phyloP scores from a whole-genome alignment of 495 filamentous ascomycete genomes.

The Pyronema omphalodes region DNA sequence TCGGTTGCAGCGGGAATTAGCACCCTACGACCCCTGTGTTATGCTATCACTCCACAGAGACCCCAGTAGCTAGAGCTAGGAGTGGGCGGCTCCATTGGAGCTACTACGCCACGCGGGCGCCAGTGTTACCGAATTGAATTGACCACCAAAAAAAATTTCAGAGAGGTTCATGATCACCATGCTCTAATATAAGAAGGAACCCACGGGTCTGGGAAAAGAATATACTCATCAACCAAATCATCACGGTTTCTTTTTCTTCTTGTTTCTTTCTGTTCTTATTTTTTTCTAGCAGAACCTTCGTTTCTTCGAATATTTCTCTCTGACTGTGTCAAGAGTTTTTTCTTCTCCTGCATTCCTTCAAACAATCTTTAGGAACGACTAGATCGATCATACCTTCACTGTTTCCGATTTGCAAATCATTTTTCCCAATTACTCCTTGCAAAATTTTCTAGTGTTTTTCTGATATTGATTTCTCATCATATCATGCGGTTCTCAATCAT shows the following conservation, averaged over 20 bases:
- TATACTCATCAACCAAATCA: too few species aligned
- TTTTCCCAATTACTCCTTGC: background rate
- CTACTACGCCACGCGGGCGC: too few species aligned
- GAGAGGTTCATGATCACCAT: too few species aligned
- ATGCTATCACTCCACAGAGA: too few species aligned
- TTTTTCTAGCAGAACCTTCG: background rate
- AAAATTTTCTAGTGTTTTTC: background rate
- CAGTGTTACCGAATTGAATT: too few species aligned
- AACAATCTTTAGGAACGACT: slow-evolving; percentile 1
- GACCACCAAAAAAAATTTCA: too few species aligned
- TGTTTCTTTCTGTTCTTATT: background rate
- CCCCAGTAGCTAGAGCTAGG: too few species aligned
- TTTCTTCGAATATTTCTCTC: background rate
- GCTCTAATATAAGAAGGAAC: too few species aligned
- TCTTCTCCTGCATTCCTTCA: background rate
- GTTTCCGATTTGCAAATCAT: background rate
- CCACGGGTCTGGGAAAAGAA: too few species aligned
- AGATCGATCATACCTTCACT: background rate
- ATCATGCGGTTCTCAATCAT: background rate
- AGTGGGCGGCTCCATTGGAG: too few species aligned
- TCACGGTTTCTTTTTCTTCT: background rate
- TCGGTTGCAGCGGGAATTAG: too few species aligned
- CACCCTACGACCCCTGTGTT: too few species aligned
- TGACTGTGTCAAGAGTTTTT: background rate
- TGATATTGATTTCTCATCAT: background rate